Base-by-base conservation (phyloP, 2,329 filamentous ascomycete genomes). In the Microdochium trichocladiopsis region DNA sequence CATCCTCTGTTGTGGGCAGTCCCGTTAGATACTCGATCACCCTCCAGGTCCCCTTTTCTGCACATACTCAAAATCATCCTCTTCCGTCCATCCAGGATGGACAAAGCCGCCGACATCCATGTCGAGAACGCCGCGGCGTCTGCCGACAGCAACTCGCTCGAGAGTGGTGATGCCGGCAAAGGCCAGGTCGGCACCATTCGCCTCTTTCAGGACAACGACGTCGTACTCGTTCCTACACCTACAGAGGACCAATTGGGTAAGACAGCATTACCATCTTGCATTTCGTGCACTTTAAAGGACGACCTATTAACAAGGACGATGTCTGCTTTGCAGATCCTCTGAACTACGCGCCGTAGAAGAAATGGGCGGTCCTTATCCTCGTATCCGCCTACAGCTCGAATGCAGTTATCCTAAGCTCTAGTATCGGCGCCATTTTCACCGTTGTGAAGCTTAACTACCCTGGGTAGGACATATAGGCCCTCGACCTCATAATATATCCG, bases 401-500 rank as follows among this genome's bases (percentile, higher is more conserved):
- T 28, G 53, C 59, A 14, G 56, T 63, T 9, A 50, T 59, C 10
- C 51, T 25, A 23, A 56, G 28, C 36, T 57, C 50, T 16, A 50
- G 52, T 12, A 37, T 56, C 12, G 52, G 54, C 41, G 36, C 54
- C 48, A 45, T 56, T 10, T 47, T 47, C 33, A 47, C 54, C 5
- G 18, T 53, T 12, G 57, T 60, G 16, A 50, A 53, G 28, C 51
- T 49, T 36, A 50, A 54, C n/a, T 62, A 60, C 47, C 59, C 60
- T 0, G 60, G 58, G n/a, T 49, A 60, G 10, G 52, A 53, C 16
- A 47, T 52, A 11, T 49, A 53, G 18, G 54, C 56, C n/a, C 63
- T 51, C 11, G 59, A 61, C 36, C 56, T 69, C 18, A 60, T 67
- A 57, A 69, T 64, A 1, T 67, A 61, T 43, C 63, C 66, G 0